These are phyloP conservation scores for Tolypocladium nubicola DNA, from an alignment of 2,329 filamentous ascomycete species.

Conservation along the genomic window DNA sequence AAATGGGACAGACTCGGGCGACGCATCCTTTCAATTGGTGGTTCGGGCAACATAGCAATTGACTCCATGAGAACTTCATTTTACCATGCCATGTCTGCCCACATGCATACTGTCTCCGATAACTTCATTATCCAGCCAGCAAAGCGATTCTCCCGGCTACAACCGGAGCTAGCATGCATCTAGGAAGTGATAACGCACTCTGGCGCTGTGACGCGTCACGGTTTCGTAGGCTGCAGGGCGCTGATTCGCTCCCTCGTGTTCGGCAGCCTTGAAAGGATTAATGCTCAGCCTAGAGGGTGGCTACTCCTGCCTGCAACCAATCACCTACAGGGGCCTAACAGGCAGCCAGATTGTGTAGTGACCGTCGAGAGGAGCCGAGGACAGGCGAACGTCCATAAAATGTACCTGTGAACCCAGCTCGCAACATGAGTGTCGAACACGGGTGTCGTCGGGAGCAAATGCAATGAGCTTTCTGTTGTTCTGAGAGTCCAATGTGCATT, in stretches of 20 bases:
- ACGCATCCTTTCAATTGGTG: too few species aligned
- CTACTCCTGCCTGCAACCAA: neutral
- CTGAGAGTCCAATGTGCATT: neutral
- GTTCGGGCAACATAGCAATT: too few species aligned
- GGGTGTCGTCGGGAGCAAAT: too few species aligned
- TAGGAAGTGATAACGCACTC: neutral
- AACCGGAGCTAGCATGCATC: neutral
- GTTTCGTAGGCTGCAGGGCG: neutral
- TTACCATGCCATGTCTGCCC: neutral
- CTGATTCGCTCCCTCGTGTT: neutral
- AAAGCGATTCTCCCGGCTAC: neutral
- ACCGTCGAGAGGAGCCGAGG: neutral
- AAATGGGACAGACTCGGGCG: too few species aligned
- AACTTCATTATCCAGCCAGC: neutral
- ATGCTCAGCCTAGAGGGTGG: neutral
- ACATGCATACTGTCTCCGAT: neutral
- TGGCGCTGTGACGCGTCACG: neutral
- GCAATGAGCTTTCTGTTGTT: too few species aligned
- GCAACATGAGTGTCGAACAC: too few species aligned
- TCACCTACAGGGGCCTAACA: neutral
- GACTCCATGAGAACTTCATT: neutral
- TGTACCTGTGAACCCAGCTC: too few species aligned
- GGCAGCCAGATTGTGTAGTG: neutral
- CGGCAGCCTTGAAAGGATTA: neutral
- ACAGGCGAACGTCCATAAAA: neutral